Evolutionary conservation across 1,284 basidiomycete species (phyloP).

Genomic region (Prillingera fragicola): DNA sequence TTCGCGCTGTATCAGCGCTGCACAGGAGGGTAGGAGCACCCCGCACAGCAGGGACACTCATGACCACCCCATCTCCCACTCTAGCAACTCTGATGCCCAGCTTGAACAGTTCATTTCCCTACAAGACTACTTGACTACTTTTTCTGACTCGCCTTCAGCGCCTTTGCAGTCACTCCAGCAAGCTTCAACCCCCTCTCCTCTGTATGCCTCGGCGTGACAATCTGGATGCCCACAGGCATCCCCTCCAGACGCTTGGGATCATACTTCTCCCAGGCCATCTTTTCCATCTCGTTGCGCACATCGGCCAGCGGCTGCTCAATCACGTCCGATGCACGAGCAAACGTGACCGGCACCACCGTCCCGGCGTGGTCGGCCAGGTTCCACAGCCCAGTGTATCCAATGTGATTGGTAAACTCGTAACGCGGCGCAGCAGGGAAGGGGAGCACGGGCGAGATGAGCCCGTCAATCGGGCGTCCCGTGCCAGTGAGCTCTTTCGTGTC

Average conservation of each 20-base stretch:
- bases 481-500: conserved; percentile 5
- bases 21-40: too few relatives aligned
- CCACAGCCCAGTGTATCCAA: conserved; percentile 9
- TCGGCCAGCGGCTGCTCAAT: conserved; percentile 44
- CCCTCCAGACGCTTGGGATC: conserved; percentile 55
- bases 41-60: too few relatives aligned
- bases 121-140: too few relatives aligned
- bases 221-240: conserved; percentile 61
- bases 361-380: conserved; percentile 56
- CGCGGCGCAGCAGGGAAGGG: conserved; percentile 8
- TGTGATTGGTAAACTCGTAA: conserved; percentile 9
- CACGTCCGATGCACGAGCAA: conserved; percentile 57
- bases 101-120: too few relatives aligned
- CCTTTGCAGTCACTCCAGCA: conserved; percentile 39
- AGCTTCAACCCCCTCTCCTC: conserved; percentile 20
- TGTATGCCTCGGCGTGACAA: conserved; percentile 60
- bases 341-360: too few relatives aligned
- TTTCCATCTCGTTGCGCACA: conserved; percentile 53
- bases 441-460: conserved; percentile 10
- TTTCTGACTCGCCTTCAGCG: conserved; percentile 46
- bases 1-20: too few relatives aligned
- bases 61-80: too few relatives aligned
- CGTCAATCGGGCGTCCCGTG: conserved; percentile 17
- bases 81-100: too few relatives aligned
- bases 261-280: conserved; percentile 55